Evolutionary conservation across 192 early-diverging fungal genomes (phyloP).

Genomic region (Coemansia umbellata): DNA sequence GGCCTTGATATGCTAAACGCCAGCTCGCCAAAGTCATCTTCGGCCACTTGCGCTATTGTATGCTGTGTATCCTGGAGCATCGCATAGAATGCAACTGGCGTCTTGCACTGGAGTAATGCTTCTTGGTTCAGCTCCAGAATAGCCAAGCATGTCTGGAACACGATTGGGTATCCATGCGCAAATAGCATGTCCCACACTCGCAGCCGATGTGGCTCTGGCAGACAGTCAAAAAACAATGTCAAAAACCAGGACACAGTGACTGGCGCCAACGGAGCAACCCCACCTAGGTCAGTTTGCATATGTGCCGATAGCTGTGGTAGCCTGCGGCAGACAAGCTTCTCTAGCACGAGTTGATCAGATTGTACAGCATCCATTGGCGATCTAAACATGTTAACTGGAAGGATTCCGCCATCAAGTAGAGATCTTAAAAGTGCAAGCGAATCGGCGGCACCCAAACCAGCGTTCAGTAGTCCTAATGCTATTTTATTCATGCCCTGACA

Average conservation of each 20-base stretch:
- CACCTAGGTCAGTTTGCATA: slow-evolving; percentile 41
- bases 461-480: slow-evolving; percentile 48
- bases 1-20: slow-evolving; percentile 19
- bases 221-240: slow-evolving; percentile 52
- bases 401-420: slow-evolving; percentile 47
- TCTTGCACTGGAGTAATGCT: slow-evolving; percentile 46
- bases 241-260: slow-evolving; percentile 58
- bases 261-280: slow-evolving; percentile 39
- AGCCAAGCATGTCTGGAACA: slow-evolving; percentile 52
- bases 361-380: slow-evolving; percentile 53
- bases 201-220: slow-evolving; percentile 47
- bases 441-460: slow-evolving; percentile 47
- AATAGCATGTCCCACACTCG: slow-evolving; percentile 59
- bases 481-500: slow-evolving; percentile 62
- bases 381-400: slow-evolving; percentile 51
- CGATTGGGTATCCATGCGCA: slow-evolving; percentile 47
- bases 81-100: slow-evolving; percentile 44
- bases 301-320: slow-evolving; percentile 50
- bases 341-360: slow-evolving; percentile 54
- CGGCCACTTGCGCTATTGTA: slow-evolving; percentile 35
- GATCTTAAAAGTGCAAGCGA: slow-evolving; percentile 47
- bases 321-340: slow-evolving; percentile 44
- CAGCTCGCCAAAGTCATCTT: slow-evolving; percentile 38
- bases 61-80: slow-evolving; percentile 50
- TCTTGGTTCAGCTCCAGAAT: slow-evolving; percentile 49